Evolutionary conservation across 1,284 basidiomycete species (phyloP).

Genomic region (Ustilago nuda): DNA sequence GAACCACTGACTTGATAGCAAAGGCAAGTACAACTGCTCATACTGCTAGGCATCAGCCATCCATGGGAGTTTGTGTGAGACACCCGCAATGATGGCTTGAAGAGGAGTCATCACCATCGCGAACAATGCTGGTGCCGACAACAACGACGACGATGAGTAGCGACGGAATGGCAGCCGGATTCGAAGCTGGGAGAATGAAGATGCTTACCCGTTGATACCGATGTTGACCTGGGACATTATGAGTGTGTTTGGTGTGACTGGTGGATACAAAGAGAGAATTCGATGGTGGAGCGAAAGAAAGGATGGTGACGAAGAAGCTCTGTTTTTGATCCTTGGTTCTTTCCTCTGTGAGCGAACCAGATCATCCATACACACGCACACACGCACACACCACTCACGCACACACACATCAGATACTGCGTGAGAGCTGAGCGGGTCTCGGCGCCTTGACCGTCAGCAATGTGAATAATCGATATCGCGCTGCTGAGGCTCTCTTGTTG

Average conservation of each 20-base stretch:
- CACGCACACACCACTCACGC: background rate
- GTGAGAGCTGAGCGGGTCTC: background rate
- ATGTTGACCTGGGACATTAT: conserved; percentile 59
- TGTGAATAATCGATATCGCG: conserved; percentile 18
- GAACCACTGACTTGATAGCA: too few species aligned
- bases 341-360: background rate
- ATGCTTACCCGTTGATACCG: conserved; percentile 66
- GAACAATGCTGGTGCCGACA: background rate
- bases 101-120: background rate
- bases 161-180: background rate
- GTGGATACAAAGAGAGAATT: conserved; percentile 22
- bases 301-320: conserved; percentile 6
- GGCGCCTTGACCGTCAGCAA: conserved; percentile 9
- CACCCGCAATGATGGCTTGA: background rate
- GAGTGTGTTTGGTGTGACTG: conserved; percentile 13
- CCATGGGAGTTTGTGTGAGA: background rate
- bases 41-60: too few species aligned
- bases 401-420: background rate
- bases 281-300: conserved; percentile 37
- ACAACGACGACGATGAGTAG: background rate
- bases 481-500: background rate
- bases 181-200: background rate
- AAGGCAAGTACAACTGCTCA: background rate
- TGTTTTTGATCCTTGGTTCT: conserved; percentile 10
- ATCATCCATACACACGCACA: background rate